A percentile compares a stretch with the other conserved stretches of the same genome.
Evolutionary conservation across 2,329 filamentous ascomycete genomes (phyloP).

Genomic region (Trichophyton schoenleinii): DNA sequence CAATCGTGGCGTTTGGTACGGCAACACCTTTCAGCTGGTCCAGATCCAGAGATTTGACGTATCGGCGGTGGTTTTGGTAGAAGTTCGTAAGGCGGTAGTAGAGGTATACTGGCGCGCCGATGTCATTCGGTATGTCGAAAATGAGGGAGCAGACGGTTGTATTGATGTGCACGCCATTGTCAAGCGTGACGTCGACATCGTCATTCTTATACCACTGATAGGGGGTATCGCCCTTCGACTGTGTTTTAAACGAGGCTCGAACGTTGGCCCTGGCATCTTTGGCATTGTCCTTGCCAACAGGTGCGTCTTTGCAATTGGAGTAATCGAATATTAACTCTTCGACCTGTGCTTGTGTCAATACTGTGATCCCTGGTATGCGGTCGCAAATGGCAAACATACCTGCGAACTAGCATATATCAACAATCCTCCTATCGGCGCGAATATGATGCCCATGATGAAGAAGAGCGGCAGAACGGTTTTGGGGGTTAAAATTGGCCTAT

Average conservation of each 20-base stretch:
- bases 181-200: slow-evolving; percentile 14
- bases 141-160: slow-evolving; percentile 55
- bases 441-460: slow-evolving; percentile 80
- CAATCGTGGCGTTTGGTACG: slow-evolving; percentile 49
- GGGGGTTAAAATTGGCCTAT: slow-evolving; percentile 81
- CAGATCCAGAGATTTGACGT: slow-evolving; percentile 77
- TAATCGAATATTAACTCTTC: slow-evolving; percentile 90
- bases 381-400: slow-evolving; percentile 37
- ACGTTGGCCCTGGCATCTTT: slow-evolving; percentile 41
- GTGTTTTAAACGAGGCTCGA: slow-evolving; percentile 55
- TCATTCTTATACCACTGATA: slow-evolving; percentile 21
- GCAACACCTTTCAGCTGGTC: slow-evolving; percentile 67
- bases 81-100: slow-evolving; percentile 97
- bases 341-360: slow-evolving; percentile 44
- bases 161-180: slow-evolving; percentile 18
- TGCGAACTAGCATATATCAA: slow-evolving; percentile 73
- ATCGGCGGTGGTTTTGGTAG: slow-evolving; percentile 96
- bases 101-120: slow-evolving; percentile 72
- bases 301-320: slow-evolving; percentile 56
- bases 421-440: slow-evolving; percentile 80
- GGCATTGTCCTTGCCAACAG: slow-evolving; percentile 42
- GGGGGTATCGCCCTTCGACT: slow-evolving; percentile 26
- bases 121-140: slow-evolving; percentile 66
- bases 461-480: slow-evolving; percentile 88
- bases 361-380: background rate